These are phyloP conservation scores for Lenwebbia sp. DNA, from an alignment of 345 rosid genomes.

Conservation along the genomic window DNA sequence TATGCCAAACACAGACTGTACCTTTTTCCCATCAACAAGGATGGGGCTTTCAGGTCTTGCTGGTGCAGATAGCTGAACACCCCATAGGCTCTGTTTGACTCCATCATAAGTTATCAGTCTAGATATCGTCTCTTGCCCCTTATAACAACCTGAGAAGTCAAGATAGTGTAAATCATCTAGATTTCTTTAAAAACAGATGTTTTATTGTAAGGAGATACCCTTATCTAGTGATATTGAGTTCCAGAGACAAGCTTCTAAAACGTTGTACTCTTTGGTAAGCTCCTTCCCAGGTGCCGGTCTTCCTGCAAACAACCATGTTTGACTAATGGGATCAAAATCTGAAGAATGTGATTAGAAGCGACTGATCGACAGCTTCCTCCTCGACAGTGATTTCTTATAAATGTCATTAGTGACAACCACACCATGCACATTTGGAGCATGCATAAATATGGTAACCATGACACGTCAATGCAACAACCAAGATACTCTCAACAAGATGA, in stretches of 20 bases:
- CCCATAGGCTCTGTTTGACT: conserved; percentile 75
- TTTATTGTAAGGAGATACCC: conserved; percentile 27
- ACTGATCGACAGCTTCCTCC: accelerated
- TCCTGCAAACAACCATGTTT: conserved; percentile 28
- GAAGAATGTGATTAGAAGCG: background rate
- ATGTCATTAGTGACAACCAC: background rate
- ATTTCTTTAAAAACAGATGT: background rate
- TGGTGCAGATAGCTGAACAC: conserved; percentile 55
- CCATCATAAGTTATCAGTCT: conserved; percentile 84
- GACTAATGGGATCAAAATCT: background rate
- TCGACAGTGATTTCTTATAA: background rate
- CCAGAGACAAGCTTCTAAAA: conserved; percentile 88
- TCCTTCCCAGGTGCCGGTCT: conserved; percentile 85
- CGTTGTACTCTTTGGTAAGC: conserved; percentile 76
- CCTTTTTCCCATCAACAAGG: conserved; percentile 61
- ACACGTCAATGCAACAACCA: background rate
- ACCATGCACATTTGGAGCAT: background rate
- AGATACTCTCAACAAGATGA: background rate
- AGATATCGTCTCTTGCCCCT: conserved; percentile 89
- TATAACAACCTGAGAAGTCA: conserved; percentile 59
- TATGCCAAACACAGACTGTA: background rate
- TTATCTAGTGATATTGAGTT: conserved; percentile 72
- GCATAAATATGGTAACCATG: background rate
- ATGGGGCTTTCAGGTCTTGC: conserved; percentile 71
- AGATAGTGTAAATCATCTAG: background rate